Evolutionary conservation across 345 rosid species (phyloP).

Genomic region (Schrenkiella parvula): DNA sequence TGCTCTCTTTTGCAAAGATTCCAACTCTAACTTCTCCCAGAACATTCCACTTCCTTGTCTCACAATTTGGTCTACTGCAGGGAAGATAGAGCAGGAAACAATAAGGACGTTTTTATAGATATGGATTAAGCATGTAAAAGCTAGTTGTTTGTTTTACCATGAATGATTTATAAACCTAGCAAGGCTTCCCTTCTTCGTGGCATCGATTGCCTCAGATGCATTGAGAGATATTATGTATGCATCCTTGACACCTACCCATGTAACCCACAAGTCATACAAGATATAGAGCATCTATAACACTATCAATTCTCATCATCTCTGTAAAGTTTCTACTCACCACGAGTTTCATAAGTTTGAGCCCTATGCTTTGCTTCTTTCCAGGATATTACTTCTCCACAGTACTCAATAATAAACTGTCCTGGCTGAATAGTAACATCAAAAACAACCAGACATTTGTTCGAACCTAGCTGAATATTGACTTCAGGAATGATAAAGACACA

Average conservation of each 20-base stretch:
- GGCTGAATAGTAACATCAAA: slow-evolving; percentile 40
- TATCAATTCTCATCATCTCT: background rate
- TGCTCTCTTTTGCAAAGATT: slow-evolving; percentile 82
- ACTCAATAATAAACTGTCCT: slow-evolving; percentile 83
- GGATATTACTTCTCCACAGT: slow-evolving; percentile 95
- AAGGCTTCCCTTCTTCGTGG: slow-evolving; percentile 82
- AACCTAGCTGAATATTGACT: background rate
- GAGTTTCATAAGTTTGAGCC: slow-evolving; percentile 66
- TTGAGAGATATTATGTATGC: slow-evolving; percentile 86
- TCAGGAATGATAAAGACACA: slow-evolving; percentile 1
- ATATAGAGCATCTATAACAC: background rate
- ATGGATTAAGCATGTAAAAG: background rate
- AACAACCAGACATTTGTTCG: background rate
- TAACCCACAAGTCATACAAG: background rate
- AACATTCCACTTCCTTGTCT: slow-evolving; percentile 93
- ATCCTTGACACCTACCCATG: slow-evolving; percentile 71
- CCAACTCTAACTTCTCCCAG: slow-evolving; percentile 91
- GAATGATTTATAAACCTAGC: slow-evolving; percentile 95
- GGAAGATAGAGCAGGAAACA: slow-evolving; percentile 11
- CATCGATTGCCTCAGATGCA: slow-evolving; percentile 78
- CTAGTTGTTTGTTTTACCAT: slow-evolving; percentile 48
- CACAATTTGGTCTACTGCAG: slow-evolving; percentile 87
- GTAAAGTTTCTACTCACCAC: slow-evolving; percentile 40
- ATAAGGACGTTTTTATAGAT: background rate
- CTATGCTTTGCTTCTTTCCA: slow-evolving; percentile 88